A percentile compares a stretch with the other conserved stretches of the same genome.
These are phyloP conservation scores for Passalora sequoiae DNA, from an alignment of 2,329 filamentous ascomycete genomes.

Conservation along the genomic window DNA sequence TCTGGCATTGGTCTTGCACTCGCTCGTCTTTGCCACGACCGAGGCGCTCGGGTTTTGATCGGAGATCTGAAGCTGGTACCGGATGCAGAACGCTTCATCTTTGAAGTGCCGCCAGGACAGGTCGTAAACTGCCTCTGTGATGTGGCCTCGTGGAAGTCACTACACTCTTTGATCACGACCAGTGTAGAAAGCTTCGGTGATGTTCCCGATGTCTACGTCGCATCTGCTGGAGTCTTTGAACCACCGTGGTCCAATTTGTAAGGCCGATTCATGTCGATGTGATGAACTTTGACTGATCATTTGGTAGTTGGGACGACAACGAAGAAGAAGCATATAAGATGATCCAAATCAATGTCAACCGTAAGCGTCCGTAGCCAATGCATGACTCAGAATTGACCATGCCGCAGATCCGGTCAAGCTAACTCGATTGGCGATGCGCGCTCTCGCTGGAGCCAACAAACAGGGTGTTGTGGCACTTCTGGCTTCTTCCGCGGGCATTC, in stretches of 20 bases:
- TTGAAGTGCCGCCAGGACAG: conserved; percentile 1
- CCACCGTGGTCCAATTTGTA: conserved; percentile 20
- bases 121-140: conserved; percentile 18
- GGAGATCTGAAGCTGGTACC: conserved; percentile 21
- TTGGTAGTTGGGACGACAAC: conserved; percentile 12
- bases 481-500: conserved; percentile 15
- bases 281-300: background rate
- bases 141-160: conserved; percentile 19
- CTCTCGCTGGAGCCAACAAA: conserved; percentile 21
- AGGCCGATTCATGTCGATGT: background rate
- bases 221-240: conserved; percentile 16
- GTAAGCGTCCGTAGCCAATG: background rate
- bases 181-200: conserved; percentile 18
- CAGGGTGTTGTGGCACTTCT: conserved; percentile 19
- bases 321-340: conserved; percentile 19
- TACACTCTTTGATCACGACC: conserved; percentile 19
- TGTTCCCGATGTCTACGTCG: conserved; percentile 21
- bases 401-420: conserved; percentile 17
- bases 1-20: conserved; percentile 21
- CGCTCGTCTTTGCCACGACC: conserved; percentile 15
- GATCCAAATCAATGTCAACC: conserved; percentile 21
- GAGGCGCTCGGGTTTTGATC: conserved; percentile 18
- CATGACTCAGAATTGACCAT: background rate
- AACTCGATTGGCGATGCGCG: conserved; percentile 20
- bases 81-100: conserved; percentile 17